Evolutionary conservation across 2,329 filamentous ascomycete species (phyloP).

Genomic region (Colletotrichum sp.): DNA sequence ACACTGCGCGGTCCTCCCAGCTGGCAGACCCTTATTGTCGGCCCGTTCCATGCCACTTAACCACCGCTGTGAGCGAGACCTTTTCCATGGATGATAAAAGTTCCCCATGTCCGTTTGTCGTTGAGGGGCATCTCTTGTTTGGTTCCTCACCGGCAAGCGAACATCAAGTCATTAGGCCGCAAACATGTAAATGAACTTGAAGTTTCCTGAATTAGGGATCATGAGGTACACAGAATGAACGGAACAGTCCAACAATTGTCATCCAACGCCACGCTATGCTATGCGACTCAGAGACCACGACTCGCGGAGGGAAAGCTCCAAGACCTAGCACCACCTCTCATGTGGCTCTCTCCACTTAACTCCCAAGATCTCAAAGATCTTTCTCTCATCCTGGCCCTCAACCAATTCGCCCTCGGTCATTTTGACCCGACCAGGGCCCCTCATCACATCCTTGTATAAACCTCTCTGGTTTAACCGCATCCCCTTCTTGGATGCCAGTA

Average conservation of each 20-base stretch:
- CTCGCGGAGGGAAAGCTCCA: not conserved
- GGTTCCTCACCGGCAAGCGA: not conserved
- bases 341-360: conserved; percentile 85
- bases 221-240: not conserved
- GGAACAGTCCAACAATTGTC: not conserved
- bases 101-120: not conserved
- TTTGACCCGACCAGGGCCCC: conserved; percentile 62
- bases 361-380: conserved; percentile 80
- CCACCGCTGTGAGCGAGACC: not conserved
- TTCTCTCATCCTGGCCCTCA: conserved; percentile 77
- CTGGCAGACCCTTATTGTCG: conserved; percentile 16
- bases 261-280: conserved; percentile 9
- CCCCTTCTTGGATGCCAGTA: conserved; percentile 79
- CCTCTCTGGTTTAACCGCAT: conserved; percentile 88
- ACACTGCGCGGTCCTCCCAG: not conserved
- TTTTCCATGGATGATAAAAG: not conserved
- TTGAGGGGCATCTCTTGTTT: not conserved
- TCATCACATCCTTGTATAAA: conserved; percentile 73
- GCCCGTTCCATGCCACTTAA: conserved; percentile 4
- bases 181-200: not conserved
- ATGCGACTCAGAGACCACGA: not conserved
- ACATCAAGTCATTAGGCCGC: not conserved
- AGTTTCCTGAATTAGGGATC: not conserved
- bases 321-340: conserved; percentile 71
- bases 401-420: conserved; percentile 72